Evolutionary conservation across 352 stramenopile genomes (phyloP), one percentile per base, ranked within the genome.

Genomic region (Globisporangium uncinulatum): DNA sequence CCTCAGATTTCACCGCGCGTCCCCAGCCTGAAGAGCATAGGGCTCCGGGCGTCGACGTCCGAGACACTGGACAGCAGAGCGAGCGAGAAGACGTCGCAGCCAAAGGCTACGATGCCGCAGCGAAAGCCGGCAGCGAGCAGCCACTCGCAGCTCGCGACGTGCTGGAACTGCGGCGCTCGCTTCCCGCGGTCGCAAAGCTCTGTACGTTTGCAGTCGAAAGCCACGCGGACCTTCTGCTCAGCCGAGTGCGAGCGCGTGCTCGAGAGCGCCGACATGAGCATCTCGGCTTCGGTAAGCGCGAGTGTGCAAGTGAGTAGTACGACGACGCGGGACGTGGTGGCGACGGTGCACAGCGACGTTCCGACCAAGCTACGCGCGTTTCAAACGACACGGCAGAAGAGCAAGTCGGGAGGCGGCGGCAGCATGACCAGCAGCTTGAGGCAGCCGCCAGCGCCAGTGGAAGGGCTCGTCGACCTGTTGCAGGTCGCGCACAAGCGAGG

Each of bases 151-250:
- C 61, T 83, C 49, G 67, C 57, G 17, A 85, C 74, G 8, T 89
- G 76, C 46, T 89, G 79, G 79, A 85, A 81, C 58, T 89, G 79
- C 52, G 78, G 79, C 21, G 50, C 69, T 10, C 67, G 75, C 8
- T 89, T 87, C 43, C 69, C 75, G 24, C 73, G 76, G 14, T 57
- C 70, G 4, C 60, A 69, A 21, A 42, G 51, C 17, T 50, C 43
- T 21, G 11, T 55, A 44, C 34, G 51, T 11, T 36, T 42, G 21
- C 14, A 74, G 61, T 59, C 59, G 20, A 51, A 58, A 49, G 21
- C 32, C 13, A 65, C 65, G 39, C 62, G 70, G 41, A 66, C 56
- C 0, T 82, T 73, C 19, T 83, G 73, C 32, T 83, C 73, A 1
- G 67, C 65, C 51, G 45, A 61, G 19, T 83, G 73, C 32, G 66